Evolutionary conservation across 345 rosid species (phyloP).

Genomic region (Euclidium syriacum): DNA sequence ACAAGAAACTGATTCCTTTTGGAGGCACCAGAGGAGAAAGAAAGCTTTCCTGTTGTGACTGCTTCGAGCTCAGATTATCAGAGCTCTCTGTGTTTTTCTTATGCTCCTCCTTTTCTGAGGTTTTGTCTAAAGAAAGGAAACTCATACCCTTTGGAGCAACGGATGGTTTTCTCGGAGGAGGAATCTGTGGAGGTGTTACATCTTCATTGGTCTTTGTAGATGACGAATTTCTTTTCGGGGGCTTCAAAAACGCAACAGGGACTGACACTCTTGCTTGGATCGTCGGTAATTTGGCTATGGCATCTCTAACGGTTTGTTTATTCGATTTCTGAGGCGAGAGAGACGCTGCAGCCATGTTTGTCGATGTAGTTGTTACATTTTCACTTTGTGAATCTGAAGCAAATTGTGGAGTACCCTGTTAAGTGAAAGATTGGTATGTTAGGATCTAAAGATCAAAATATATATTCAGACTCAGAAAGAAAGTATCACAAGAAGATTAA

Average conservation of each 20-base stretch:
- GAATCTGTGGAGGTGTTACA: constrained; percentile 18
- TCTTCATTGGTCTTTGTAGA: constrained; percentile 24
- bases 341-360: constrained; percentile 15
- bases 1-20: constrained; percentile 14
- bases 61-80: constrained; percentile 14
- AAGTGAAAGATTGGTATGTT: not conserved
- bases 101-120: constrained; percentile 14
- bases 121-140: constrained; percentile 55
- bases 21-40: constrained; percentile 7
- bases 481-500: not conserved
- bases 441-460: constrained; percentile 4
- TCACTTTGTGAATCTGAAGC: constrained; percentile 12
- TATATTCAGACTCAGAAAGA: not conserved
- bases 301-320: constrained; percentile 23
- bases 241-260: constrained; percentile 18
- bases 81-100: constrained; percentile 13
- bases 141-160: constrained; percentile 35
- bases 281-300: constrained; percentile 19
- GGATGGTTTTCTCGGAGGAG: constrained; percentile 16
- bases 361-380: constrained; percentile 12
- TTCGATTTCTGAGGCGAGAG: constrained; percentile 15
- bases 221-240: constrained; percentile 10
- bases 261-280: constrained; percentile 24
- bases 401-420: constrained; percentile 23
- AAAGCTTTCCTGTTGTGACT: not conserved